phyloP scores from a whole-genome alignment of 345 rosid genomes.

The Lepidium didymum region DNA sequence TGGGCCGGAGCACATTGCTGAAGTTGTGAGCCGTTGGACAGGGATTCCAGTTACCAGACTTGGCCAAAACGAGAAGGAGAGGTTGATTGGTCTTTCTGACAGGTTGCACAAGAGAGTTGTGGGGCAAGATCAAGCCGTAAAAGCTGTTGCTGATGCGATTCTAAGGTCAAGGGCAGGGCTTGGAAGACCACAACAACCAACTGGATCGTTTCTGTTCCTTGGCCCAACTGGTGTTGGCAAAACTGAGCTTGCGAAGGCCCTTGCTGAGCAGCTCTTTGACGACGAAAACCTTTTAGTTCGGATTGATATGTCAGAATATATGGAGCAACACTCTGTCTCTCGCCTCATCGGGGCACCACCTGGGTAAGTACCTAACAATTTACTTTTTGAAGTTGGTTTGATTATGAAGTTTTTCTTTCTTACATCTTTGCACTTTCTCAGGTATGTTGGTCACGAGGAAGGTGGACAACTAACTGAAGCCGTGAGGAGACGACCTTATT shows the following conservation, averaged over 20 bases:
- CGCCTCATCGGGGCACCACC: constrained; percentile 89
- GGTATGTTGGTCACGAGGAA: constrained; percentile 93
- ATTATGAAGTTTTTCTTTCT: not conserved
- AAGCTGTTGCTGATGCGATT: constrained; percentile 78
- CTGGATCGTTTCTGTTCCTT: constrained; percentile 82
- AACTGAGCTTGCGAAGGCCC: constrained; percentile 90
- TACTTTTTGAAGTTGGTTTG: not conserved
- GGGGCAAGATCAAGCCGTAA: constrained; percentile 77
- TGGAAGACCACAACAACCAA: constrained; percentile 95
- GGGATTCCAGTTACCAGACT: constrained; percentile 89
- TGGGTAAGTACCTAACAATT: constrained; percentile 39
- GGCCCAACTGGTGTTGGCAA: constrained; percentile 98
- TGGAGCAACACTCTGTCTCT: constrained; percentile 84
- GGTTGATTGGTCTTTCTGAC: constrained; percentile 69
- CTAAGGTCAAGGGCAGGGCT: constrained; percentile 80
- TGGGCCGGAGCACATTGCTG: constrained; percentile 86
- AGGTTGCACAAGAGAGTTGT: constrained; percentile 79
- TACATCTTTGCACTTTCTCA: constrained; percentile 6
- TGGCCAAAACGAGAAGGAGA: constrained; percentile 76
- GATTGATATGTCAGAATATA: constrained; percentile 83
- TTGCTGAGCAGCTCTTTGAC: constrained; percentile 87
- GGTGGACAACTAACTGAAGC: constrained; percentile 95
- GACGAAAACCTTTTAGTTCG: constrained; percentile 71
- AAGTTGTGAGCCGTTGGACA: constrained; percentile 93
- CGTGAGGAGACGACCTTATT: constrained; percentile 81